These are phyloP conservation scores for Yamadazyma blattariae DNA, from an alignment of 1,139 yeast genomes.

Conservation along the genomic window DNA sequence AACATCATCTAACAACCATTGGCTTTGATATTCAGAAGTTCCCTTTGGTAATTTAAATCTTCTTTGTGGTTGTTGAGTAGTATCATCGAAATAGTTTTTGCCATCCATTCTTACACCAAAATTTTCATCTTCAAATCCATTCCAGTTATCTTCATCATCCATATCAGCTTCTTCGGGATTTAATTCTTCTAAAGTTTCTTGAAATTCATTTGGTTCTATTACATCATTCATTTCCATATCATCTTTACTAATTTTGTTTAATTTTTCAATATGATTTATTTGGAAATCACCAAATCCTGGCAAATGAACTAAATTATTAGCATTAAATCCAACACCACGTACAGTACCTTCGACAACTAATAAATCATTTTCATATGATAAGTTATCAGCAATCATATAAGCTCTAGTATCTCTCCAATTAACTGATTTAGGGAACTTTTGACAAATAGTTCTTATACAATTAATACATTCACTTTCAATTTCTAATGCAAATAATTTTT, in stretches of 20 bases:
- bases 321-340: slow-evolving; percentile 81
- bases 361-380: slow-evolving; percentile 26
- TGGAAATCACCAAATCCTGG: slow-evolving; percentile 92
- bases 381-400: slow-evolving; percentile 75
- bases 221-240: slow-evolving; percentile 29
- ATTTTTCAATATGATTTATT: slow-evolving; percentile 61
- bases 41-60: slow-evolving; percentile 70
- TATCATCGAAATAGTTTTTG: slow-evolving; percentile 54
- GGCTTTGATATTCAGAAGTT: slow-evolving; percentile 89
- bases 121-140: slow-evolving; percentile 39
- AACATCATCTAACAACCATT: slow-evolving; percentile 75
- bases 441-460: slow-evolving; percentile 74
- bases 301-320: slow-evolving; percentile 75
- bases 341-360: slow-evolving; percentile 77
- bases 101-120: slow-evolving; percentile 73
- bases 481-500: slow-evolving; percentile 73
- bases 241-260: slow-evolving; percentile 20
- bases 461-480: slow-evolving; percentile 63
- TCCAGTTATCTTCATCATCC: slow-evolving; percentile 27
- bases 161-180: slow-evolving; percentile 50
- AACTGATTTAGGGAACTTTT: slow-evolving; percentile 79
- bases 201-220: slow-evolving; percentile 48
- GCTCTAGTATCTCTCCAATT: slow-evolving; percentile 93
- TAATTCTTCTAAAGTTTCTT: slow-evolving; percentile 66
- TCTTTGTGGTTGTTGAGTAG: slow-evolving; percentile 22